phyloP scores from a whole-genome alignment of 108 stramenopile genomes.

The Seminavis robusta region DNA sequence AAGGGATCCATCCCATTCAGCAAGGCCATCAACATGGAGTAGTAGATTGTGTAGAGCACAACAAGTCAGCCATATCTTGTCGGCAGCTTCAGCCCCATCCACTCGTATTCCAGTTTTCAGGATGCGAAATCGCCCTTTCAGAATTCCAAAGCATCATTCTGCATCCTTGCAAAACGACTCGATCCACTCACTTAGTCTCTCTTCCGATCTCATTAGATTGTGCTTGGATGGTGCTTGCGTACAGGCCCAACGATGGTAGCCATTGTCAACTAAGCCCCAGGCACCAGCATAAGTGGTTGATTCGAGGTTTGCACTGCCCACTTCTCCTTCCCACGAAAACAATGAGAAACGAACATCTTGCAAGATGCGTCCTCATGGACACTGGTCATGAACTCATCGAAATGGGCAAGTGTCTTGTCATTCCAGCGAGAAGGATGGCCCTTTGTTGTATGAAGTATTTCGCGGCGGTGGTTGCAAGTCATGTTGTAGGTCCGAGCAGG shows the following conservation, averaged over 20 bases:
- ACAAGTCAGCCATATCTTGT: conserved; percentile 20
- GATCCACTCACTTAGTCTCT: conserved; percentile 11
- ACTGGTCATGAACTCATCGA: conserved; percentile 1
- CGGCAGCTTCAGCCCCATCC: conserved; percentile 19
- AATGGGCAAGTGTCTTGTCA: conserved; percentile 7
- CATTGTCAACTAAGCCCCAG: conserved; percentile 37
- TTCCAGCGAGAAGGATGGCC: conserved; percentile 5
- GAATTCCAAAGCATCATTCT: conserved; percentile 44
- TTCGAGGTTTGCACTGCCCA: too few species aligned
- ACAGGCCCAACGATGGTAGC: conserved; percentile 34
- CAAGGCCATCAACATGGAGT: conserved; percentile 38
- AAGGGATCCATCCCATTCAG: too few species aligned
- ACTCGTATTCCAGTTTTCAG: conserved; percentile 19
- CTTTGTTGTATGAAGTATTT: conserved; percentile 3
- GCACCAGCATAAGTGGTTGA: conserved; percentile 22
- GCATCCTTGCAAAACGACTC: conserved; percentile 51
- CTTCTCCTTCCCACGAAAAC: too few species aligned
- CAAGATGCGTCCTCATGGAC: too few species aligned
- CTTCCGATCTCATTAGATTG: not conserved
- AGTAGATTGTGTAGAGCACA: conserved; percentile 39
- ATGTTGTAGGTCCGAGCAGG: conserved; percentile 4
- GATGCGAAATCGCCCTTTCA: conserved; percentile 21
- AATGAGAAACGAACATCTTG: too few species aligned
- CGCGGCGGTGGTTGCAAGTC: not conserved
- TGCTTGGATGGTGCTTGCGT: too few species aligned